Evolutionary conservation across 331 rosid species (phyloP), one percentile per base, ranked within the genome.

Genomic region (Erythrophleum ivorense): DNA sequence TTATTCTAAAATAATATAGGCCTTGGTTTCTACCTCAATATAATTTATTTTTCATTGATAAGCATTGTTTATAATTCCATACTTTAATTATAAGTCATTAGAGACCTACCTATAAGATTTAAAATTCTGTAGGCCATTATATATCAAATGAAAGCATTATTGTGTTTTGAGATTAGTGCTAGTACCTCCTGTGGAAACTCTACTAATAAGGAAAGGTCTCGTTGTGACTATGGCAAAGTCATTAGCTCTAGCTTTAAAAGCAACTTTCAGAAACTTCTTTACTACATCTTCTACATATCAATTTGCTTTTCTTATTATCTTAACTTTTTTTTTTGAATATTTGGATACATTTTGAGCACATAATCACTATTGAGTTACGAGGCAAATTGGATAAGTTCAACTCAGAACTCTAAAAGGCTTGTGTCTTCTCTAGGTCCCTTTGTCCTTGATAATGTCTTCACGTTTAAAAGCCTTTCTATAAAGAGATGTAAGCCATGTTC

Each of bases 301-400:
- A 89, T 95, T 95, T 49, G 98, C 99, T 81, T 91, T 92, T 57
- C 86, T 82, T 43, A 95, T 98, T 5, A 84, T 93, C 99, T 93
- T 89, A 16, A n/a, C n/a, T n/a, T n/a, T 36, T 85, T n/a, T 80
- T 86, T 73, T 40, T 98, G 98, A 0, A 93, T 90, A 78, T 95
- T 67, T 5, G 99, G 99, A 81, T 95, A 95, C 0, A 91, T 80
- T 7, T 88, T 87, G 18, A 93, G 94, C 21, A 95, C 87, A 45
- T 95, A 24, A 83, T 95, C 99, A 7, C 99, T 98, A 18, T 87
- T 92, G 64, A 95, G 97, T 89, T 95, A 98, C 64, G 99, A 95
- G 13, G 99, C 98, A 3, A 95, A 94, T 80, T 95, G 99, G 75
- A 95, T 95, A 55, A 95, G 53, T 78, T 95, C 99, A 21, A 90